Conservation (phyloP, 208 protist species). For the Leishmania guyanensis region DNA sequence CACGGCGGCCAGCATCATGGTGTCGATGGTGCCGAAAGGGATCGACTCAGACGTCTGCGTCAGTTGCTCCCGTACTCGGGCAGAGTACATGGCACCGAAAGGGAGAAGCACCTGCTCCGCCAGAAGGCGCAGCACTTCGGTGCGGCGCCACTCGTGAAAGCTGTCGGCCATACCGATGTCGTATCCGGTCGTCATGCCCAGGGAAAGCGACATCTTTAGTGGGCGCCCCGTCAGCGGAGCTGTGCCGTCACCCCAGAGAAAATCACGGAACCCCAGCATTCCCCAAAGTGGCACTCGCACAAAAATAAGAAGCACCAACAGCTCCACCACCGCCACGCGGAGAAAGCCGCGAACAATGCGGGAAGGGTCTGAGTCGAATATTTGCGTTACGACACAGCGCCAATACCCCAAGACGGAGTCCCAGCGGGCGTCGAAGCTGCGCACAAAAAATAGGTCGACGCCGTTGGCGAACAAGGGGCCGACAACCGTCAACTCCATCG, state of each 20-base stretch:
- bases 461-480: conserved; percentile 73
- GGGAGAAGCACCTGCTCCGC: conserved; percentile 23
- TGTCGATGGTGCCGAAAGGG: conserved; percentile 10
- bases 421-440: conserved; percentile 62
- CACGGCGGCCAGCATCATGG: conserved; percentile 7
- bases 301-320: conserved; percentile 59
- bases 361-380: conserved; percentile 64
- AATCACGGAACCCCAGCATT: conserved; percentile 31
- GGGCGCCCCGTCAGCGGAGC: background rate
- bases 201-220: conserved; percentile 19
- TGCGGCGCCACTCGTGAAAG: conserved; percentile 19
- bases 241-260: conserved; percentile 25
- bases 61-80: conserved; percentile 13
- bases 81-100: conserved; percentile 20
- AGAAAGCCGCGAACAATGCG: conserved; percentile 50
- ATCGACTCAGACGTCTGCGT: background rate
- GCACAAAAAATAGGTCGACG: conserved; percentile 82
- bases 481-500: conserved; percentile 57
- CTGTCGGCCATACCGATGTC: conserved; percentile 7
- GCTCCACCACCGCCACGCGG: conserved; percentile 47
- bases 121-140: conserved; percentile 19
- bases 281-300: conserved; percentile 42
- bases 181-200: background rate
- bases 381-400: conserved; percentile 60
- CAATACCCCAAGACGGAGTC: conserved; percentile 52